These are phyloP conservation scores for Aspergillus quadricinctus DNA, from an alignment of 2,329 filamentous ascomycete genomes.

Conservation along the genomic window DNA sequence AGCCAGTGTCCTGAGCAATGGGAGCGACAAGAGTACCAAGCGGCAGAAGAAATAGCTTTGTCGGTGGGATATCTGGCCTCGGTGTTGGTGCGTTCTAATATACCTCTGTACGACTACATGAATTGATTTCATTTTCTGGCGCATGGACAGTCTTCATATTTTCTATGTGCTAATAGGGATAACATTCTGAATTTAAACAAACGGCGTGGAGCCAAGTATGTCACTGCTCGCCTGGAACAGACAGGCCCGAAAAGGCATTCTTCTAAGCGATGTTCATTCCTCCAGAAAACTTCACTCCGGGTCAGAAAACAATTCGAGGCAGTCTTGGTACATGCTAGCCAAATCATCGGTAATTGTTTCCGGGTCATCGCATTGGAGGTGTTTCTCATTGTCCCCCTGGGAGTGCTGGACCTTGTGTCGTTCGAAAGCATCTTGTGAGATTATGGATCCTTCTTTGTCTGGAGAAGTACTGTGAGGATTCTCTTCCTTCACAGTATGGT, in stretches of 20 bases:
- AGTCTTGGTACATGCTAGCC: constrained; percentile 22
- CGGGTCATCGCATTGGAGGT: constrained; percentile 11
- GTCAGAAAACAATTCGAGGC: constrained; percentile 22
- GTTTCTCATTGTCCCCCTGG: background rate
- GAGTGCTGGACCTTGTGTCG: constrained; percentile 1
- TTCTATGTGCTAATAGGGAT: background rate
- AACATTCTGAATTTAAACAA: constrained; percentile 10
- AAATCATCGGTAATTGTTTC: constrained; percentile 18
- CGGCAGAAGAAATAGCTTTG: constrained; percentile 42
- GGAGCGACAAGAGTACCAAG: constrained; percentile 58
- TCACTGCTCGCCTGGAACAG: background rate
- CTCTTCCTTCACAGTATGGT: background rate
- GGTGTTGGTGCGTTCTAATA: constrained; percentile 14
- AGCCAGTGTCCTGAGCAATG: constrained; percentile 71
- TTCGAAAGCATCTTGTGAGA: background rate
- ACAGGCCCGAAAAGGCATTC: too few species aligned
- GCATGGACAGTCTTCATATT: background rate
- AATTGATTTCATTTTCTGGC: constrained; percentile 12
- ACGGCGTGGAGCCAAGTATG: background rate
- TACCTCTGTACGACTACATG: constrained; percentile 33
- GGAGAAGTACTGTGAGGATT: background rate
- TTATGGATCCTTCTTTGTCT: background rate
- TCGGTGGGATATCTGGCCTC: background rate
- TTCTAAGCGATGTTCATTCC: background rate
- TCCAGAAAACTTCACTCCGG: constrained; percentile 13